Percentiles rank a stretch among this genome's conserved stretches.
These are phyloP conservation scores for Cerrena zonata DNA, from an alignment of 1,284 basidiomycete genomes.

Conservation along the genomic window DNA sequence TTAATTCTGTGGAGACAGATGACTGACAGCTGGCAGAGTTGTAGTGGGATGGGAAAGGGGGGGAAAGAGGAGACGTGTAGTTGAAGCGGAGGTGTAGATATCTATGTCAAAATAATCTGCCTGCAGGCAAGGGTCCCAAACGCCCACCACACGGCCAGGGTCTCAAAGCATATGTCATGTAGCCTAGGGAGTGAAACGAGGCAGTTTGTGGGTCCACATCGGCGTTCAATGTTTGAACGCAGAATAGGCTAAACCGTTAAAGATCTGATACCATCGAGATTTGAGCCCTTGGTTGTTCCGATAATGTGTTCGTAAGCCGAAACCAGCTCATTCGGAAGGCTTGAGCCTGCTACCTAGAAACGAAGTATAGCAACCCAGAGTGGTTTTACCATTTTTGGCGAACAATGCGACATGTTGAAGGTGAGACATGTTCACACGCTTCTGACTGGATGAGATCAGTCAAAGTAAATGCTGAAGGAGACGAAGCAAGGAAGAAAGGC, in stretches of 20 bases:
- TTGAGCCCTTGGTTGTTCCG: neutral
- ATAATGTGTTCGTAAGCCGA: neutral
- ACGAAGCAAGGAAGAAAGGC: neutral
- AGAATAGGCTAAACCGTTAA: neutral
- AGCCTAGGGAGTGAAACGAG: neutral
- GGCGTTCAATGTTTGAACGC: neutral
- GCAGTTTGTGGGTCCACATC: neutral
- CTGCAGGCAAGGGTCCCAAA: neutral
- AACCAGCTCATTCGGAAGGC: neutral
- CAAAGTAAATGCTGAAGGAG: neutral
- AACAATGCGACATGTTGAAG: no score
- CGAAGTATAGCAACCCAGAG: no score
- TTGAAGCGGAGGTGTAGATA: no score
- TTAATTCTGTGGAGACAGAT: no score
- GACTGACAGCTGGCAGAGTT: no score
- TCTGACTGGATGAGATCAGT: neutral
- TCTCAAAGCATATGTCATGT: no score
- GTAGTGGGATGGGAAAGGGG: no score
- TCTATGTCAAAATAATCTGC: no score
- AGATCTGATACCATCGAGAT: neutral
- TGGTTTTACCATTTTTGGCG: no score
- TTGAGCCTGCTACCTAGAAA: neutral
- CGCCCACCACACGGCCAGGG: neutral
- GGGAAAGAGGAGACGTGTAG: no score
- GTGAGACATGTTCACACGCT: neutral